Base-by-base conservation (phyloP, 2,329 filamentous ascomycete species). In the Colletotrichum horii region DNA sequence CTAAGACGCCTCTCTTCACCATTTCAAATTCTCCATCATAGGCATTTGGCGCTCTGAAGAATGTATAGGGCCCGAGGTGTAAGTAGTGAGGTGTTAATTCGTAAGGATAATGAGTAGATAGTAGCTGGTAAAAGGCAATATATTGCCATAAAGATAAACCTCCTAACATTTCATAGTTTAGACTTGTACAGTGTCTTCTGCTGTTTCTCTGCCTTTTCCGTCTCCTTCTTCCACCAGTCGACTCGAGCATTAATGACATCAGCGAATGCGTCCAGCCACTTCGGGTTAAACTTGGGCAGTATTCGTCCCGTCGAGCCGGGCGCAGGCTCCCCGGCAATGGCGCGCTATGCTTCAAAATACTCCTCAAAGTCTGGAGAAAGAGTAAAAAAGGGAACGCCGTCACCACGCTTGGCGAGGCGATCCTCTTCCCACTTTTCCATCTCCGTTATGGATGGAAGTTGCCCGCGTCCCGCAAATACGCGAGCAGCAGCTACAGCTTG, bases 261-360 rank as follows among this genome's bases (percentile, higher is more conserved):
- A 7, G 34, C 22, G 26, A 64, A 71, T 26, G n/a, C 48, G 6
- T 81, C 79, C 4, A 81, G 65, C 87, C 85, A 88, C 38, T 82
- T 81, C 30, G 80, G 79, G 14, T 88, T 83, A 61, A 87, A 88
- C 4, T 79, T 80, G 2, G 86, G 86, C 38, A 88, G 76, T 32
- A 78, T 77, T 15, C 86, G 81, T 0, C 86, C 87, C 0, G 82
- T 82, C 3, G 81, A 81, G 1, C 83, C 84, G 4, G 81, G 78
- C 0, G 75, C 79, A 6, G 87, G 86, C 6, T 87, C 83, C 0
- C 87, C 86, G 0, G 87, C 87, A 52, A 88, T 80, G 16, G 73
- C 71, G 1, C 85, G 80, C 19, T 88, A 76, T 3, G 82, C 81
- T 68, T 85, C 82, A 70, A 86, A 87, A 72, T 84, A 86, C 1